Evolutionary conservation across 2,329 filamentous ascomycete genomes (phyloP).

Genomic region (Gnomoniopsis smithogilvyi): DNA sequence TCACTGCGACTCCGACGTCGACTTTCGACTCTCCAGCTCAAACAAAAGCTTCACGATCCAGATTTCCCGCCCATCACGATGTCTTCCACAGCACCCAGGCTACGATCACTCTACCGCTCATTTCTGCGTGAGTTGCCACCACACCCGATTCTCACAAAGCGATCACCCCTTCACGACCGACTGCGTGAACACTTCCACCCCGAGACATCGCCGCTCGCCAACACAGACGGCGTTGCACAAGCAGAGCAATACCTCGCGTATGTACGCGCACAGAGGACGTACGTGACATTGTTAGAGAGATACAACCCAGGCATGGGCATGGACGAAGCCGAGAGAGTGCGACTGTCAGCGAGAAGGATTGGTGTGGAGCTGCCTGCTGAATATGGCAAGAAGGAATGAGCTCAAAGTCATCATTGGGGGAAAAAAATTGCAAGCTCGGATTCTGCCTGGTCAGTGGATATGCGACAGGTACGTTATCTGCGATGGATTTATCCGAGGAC

Average conservation of each 20-base stretch:
- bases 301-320: constrained; percentile 94
- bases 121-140: constrained; percentile 86
- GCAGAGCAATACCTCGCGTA: constrained; percentile 81
- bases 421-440: neutral
- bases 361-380: constrained; percentile 84
- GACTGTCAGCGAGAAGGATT: constrained; percentile 80
- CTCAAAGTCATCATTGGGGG: neutral
- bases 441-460: neutral
- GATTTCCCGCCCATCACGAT: constrained; percentile 19
- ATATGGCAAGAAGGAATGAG: constrained; percentile 31
- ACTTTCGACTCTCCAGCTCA: too few relatives aligned
- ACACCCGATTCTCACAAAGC: constrained; percentile 53
- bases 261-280: constrained; percentile 79
- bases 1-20: too few relatives aligned
- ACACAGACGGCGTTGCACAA: constrained; percentile 34
- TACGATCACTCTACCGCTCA: constrained; percentile 81
- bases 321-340: constrained; percentile 78
- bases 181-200: constrained; percentile 62
- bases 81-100: constrained; percentile 39
- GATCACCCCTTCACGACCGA: constrained; percentile 67
- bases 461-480: neutral
- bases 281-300: constrained; percentile 76
- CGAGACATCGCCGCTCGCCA: constrained; percentile 12
- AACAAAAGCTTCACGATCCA: neutral
- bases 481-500: neutral